Conservation (phyloP, 805 yeast species). For the Candida orba region DNA sequence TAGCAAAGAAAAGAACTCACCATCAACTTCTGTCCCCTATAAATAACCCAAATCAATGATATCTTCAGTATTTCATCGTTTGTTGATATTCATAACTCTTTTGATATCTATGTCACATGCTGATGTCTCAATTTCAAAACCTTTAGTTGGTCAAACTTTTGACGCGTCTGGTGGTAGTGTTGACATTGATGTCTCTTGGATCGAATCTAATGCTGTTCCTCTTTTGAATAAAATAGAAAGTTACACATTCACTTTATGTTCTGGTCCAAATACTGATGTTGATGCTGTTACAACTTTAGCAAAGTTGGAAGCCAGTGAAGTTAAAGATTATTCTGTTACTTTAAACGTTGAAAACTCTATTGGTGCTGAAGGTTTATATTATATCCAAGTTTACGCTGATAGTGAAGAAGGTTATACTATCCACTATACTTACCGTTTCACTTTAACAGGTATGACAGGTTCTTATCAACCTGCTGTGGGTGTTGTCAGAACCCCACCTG, state of each 20-base stretch:
- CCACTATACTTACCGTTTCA: slow-evolving; percentile 63
- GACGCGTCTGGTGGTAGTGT: slow-evolving; percentile 23
- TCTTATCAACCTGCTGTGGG: slow-evolving; percentile 40
- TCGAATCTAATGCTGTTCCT: slow-evolving; percentile 46
- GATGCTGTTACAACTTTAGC: slow-evolving; percentile 30
- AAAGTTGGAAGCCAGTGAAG: slow-evolving; percentile 23
- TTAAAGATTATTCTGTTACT: slow-evolving; percentile 29
- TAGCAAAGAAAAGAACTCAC: too few relatives aligned
- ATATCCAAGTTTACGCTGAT: slow-evolving; percentile 57
- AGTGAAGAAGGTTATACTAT: slow-evolving; percentile 40
- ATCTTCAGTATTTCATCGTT: neutral
- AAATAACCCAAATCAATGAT: neutral
- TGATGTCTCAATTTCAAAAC: slow-evolving; percentile 25
- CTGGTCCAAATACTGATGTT: slow-evolving; percentile 54
- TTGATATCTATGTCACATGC: slow-evolving; percentile 1
- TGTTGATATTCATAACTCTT: neutral
- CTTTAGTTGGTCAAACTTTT: slow-evolving; percentile 15
- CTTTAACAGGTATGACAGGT: slow-evolving; percentile 69
- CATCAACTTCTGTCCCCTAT: too few relatives aligned
- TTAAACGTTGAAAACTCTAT: slow-evolving; percentile 35
- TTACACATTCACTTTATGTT: slow-evolving; percentile 53
- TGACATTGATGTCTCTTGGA: slow-evolving; percentile 39
- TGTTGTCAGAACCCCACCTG: slow-evolving; percentile 36
- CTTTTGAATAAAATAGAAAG: slow-evolving; percentile 34
- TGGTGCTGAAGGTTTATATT: slow-evolving; percentile 63